Evolutionary conservation across 768 basidiomycete genomes (phyloP).

Genomic region (Sporobolomyces roseus): DNA sequence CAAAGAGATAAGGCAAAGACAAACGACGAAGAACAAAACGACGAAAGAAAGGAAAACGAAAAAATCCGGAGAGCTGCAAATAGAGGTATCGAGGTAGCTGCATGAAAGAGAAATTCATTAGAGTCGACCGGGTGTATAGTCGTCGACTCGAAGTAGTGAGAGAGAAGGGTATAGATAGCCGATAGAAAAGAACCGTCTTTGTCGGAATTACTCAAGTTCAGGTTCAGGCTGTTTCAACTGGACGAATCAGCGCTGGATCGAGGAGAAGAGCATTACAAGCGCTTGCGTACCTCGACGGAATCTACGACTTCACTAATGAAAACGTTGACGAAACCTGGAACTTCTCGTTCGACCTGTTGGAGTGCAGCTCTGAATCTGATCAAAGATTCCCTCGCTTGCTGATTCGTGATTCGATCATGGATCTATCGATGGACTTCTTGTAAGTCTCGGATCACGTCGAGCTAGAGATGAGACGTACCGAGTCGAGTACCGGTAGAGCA

Average conservation of each 20-base stretch:
- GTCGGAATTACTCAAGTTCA: conserved; percentile 11
- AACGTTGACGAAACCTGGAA: conserved; percentile 89
- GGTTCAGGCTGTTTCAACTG: conserved; percentile 32
- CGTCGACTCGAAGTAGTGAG: not conserved
- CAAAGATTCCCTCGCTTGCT: conserved; percentile 78
- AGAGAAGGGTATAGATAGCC: too few species aligned
- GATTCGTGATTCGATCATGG: conserved; percentile 82
- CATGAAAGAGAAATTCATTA: not conserved
- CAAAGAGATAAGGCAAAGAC: not conserved
- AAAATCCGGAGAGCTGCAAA: not conserved
- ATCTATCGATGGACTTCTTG: conserved; percentile 55
- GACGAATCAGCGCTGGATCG: not conserved
- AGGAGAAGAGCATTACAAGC: not conserved
- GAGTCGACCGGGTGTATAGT: too few species aligned
- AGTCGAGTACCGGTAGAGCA: conserved; percentile 90
- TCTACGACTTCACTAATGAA: conserved; percentile 50
- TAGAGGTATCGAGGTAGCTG: not conserved
- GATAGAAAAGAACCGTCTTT: too few species aligned
- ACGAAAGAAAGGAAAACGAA: not conserved
- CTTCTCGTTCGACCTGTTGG: conserved; percentile 88
- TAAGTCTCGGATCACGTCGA: not conserved
- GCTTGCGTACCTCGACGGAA: conserved; percentile 23
- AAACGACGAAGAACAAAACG: not conserved
- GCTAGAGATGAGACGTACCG: conserved; percentile 57
- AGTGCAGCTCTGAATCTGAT: conserved; percentile 84